phyloP scores from a whole-genome alignment of 495 filamentous ascomycete species.

The Jackrogersella multiformis region DNA sequence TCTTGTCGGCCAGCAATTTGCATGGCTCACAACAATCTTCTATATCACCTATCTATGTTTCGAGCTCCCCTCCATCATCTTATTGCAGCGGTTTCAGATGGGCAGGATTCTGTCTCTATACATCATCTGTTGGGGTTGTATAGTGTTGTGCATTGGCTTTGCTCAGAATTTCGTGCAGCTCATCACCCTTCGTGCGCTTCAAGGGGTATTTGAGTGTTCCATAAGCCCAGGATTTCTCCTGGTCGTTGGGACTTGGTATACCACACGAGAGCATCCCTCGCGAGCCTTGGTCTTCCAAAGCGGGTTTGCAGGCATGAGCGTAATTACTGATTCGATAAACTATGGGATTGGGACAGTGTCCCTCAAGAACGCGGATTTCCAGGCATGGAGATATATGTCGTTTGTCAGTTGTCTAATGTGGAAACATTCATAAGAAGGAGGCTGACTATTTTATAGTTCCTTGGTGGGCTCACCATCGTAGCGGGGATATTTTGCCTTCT shows the following conservation, averaged over 20 bases:
- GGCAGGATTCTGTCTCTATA: conserved; percentile 24
- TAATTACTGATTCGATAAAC: conserved; percentile 38
- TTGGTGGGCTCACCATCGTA: conserved; percentile 43
- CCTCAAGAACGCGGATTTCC: conserved; percentile 24
- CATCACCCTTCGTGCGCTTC: conserved; percentile 38
- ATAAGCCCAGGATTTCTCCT: conserved; percentile 48
- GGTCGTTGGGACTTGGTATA: conserved; percentile 48
- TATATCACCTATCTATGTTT: conserved; percentile 41
- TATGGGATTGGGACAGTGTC: conserved; percentile 46
- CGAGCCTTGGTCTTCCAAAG: conserved; percentile 47
- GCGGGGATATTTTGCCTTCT: conserved; percentile 40
- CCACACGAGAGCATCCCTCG: conserved; percentile 44
- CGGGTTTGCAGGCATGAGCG: conserved; percentile 41
- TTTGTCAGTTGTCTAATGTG: conserved; percentile 12
- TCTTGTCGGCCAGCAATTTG: conserved; percentile 39
- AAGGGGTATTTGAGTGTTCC: conserved; percentile 48
- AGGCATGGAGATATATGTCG: conserved; percentile 41
- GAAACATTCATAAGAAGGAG: neutral
- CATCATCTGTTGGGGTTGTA: conserved; percentile 35
- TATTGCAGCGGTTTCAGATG: conserved; percentile 38
- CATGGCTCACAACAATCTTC: conserved; percentile 41
- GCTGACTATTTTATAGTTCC: conserved; percentile 41
- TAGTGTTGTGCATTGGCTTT: conserved; percentile 37
- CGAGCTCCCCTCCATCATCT: conserved; percentile 33
- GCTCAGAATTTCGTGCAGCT: conserved; percentile 37